These are phyloP conservation scores for Schizophyllum commune DNA, from an alignment of 1,284 basidiomycete genomes.

Conservation along the genomic window DNA sequence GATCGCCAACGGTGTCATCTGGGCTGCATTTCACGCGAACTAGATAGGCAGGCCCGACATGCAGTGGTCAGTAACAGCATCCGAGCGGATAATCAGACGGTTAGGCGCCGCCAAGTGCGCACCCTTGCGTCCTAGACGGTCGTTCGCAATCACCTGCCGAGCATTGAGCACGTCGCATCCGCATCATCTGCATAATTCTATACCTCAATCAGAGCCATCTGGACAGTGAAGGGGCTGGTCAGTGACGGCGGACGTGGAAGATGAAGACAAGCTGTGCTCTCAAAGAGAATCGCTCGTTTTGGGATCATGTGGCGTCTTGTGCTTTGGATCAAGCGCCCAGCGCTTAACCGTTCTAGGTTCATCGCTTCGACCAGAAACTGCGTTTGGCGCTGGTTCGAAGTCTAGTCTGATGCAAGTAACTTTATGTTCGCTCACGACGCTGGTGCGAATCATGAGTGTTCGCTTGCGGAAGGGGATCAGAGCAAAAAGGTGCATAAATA, in stretches of 20 bases:
- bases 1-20: constrained; percentile 68
- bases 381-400: too few species aligned
- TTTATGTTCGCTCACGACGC: too few species aligned
- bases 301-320: background rate
- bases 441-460: too few species aligned
- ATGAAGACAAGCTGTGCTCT: background rate
- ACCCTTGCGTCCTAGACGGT: constrained; percentile 96
- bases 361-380: too few species aligned
- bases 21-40: constrained; percentile 91
- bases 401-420: too few species aligned
- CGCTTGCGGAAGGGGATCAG: too few species aligned
- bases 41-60: constrained; percentile 21
- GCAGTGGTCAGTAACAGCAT: constrained; percentile 2
- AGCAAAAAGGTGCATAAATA: background rate
- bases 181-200: background rate
- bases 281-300: background rate
- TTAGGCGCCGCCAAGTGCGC: constrained; percentile 6
- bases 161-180: background rate
- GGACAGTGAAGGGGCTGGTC: background rate
- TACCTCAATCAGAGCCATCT: background rate
- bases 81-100: background rate
- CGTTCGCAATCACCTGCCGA: constrained; percentile 86
- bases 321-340: background rate
- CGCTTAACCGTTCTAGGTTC: too few species aligned
- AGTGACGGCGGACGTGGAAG: background rate